Base-by-base conservation (phyloP, 331 rosid genomes). In the Pyracantha coccinea region DNA sequence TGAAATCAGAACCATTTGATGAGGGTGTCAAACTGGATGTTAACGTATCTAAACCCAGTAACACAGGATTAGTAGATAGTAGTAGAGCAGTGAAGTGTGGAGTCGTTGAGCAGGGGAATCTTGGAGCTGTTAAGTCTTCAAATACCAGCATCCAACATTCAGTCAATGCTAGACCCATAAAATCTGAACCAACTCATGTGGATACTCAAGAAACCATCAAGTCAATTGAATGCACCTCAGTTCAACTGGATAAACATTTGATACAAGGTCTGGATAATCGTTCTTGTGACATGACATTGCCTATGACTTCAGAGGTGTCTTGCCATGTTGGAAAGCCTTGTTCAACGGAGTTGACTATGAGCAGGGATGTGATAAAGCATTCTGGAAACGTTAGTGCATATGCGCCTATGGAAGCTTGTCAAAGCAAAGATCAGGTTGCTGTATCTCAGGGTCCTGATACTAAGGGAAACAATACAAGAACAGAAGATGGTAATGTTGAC, bases 1-100 rank as follows among this genome's bases (percentile, higher is more conserved):
- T 93, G 16, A 93, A 93, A 78, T 57, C 91, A 41, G 98, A 93
- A 68, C 95, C 94, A 63, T 70, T 77, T 59, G 92, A 87, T 53
- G 96, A 81, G 79, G 78, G 83, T 69, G 33, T 33, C 38, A 89
- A 85, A 69, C 69, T 59, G 73, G 86, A 64, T 54, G 77, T 67
- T 59, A 72, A 74, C 72, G 75, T 78, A 60, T 71, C 72, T 80
- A 79, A 69, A 75, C 21, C 79, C 41, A 21, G 17, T 81, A 31
- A 44, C 44, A 44, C 71, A 67, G 83, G 81, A 69, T 50, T 83
- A 45, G 68, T 85, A 72, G 82, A 80, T 73, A 60, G 50, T 81
- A 76, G 62, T 81, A 79, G 70, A 50, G 11, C 75, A 33, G 77
- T 81, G 33, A 88, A 89, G 60, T 66, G 29, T 68, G 92, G 81